phyloP scores from a whole-genome alignment of 345 rosid species.

The Pelargonium nanum region DNA sequence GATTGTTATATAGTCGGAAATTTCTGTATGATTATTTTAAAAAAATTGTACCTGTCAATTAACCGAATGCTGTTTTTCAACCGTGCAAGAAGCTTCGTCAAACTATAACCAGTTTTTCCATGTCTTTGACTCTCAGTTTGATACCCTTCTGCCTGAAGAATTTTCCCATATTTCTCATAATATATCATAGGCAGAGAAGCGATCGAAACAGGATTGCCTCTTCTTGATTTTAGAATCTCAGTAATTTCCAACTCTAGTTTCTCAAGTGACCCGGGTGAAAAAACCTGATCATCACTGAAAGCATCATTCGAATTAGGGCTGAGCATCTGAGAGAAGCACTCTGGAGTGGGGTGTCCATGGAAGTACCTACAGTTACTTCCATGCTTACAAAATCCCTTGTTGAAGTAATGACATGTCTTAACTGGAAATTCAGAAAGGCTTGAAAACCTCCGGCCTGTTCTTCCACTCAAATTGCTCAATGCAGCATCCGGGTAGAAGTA shows the following conservation, averaged over 20 bases:
- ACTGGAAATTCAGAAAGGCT: conserved; percentile 24
- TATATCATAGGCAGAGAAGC: conserved; percentile 61
- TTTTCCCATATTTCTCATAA: conserved; percentile 48
- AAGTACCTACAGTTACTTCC: conserved; percentile 50
- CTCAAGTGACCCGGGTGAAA: conserved; percentile 32
- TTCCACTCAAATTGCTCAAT: conserved; percentile 14
- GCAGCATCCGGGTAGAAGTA: conserved; percentile 24
- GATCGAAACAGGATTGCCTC: conserved; percentile 54
- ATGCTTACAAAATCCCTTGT: conserved; percentile 56
- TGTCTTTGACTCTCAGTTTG: conserved; percentile 69
- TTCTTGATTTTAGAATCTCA: conserved; percentile 42
- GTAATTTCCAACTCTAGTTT: conserved; percentile 42
- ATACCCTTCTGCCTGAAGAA: conserved; percentile 61
- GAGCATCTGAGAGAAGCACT: conserved; percentile 24
- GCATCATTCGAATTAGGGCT: conserved; percentile 17
- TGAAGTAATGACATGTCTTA: conserved; percentile 52
- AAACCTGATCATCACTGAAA: conserved; percentile 26
- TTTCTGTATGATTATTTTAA: not conserved
- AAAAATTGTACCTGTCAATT: conserved; percentile 39
- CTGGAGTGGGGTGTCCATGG: conserved; percentile 30
- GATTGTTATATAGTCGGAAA: no score
- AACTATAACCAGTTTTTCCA: conserved; percentile 56
- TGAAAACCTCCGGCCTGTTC: conserved; percentile 18
- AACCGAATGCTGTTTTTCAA: conserved; percentile 33
- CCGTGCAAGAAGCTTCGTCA: conserved; percentile 57